Percentiles rank a stretch among this genome's conserved stretches.
These are phyloP conservation scores for Candida sp. DNA, from an alignment of 1,139 yeast species.

Conservation along the genomic window DNA sequence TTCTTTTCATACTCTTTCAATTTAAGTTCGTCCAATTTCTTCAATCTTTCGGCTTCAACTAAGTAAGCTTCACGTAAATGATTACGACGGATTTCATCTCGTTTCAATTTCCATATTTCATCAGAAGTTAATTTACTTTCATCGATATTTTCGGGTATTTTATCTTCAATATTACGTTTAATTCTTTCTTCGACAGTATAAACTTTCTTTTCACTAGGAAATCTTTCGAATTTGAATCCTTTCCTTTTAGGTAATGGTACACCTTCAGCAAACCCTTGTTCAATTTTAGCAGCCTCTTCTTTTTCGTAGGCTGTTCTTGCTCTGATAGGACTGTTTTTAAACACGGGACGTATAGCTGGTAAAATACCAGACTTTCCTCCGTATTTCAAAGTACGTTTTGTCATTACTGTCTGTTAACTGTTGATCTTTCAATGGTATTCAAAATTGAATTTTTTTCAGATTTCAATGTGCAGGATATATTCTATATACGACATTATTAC, in stretches of 20 bases:
- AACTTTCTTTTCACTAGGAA: slow-evolving; percentile 49
- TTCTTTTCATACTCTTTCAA: slow-evolving; percentile 20
- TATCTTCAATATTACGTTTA: slow-evolving; percentile 44
- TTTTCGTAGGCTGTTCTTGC: slow-evolving; percentile 38
- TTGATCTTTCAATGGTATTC: background rate
- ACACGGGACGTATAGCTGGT: slow-evolving; percentile 71
- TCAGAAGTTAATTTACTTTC: slow-evolving; percentile 35
- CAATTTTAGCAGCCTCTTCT: slow-evolving; percentile 42
- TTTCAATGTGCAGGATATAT: background rate
- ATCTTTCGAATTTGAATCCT: slow-evolving; percentile 32
- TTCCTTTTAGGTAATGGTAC: slow-evolving; percentile 69
- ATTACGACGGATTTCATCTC: slow-evolving; percentile 69
- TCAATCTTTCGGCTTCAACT: slow-evolving; percentile 54
- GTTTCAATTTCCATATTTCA: slow-evolving; percentile 53
- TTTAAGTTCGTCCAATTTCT: slow-evolving; percentile 35
- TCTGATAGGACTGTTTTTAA: slow-evolving; percentile 59
- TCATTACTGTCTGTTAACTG: slow-evolving; percentile 24
- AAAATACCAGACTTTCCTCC: slow-evolving; percentile 81
- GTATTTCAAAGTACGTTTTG: slow-evolving; percentile 48
- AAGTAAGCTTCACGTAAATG: slow-evolving; percentile 67
- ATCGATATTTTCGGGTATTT: slow-evolving; percentile 31
- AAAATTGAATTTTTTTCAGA: background rate
- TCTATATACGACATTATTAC: background rate
- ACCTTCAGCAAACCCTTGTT: slow-evolving; percentile 71
- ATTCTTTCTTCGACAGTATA: slow-evolving; percentile 60